A percentile compares a stretch with the other conserved stretches of the same genome.
phyloP scores from a whole-genome alignment of 1,284 basidiomycete genomes.

The Ganoderma meredithae region DNA sequence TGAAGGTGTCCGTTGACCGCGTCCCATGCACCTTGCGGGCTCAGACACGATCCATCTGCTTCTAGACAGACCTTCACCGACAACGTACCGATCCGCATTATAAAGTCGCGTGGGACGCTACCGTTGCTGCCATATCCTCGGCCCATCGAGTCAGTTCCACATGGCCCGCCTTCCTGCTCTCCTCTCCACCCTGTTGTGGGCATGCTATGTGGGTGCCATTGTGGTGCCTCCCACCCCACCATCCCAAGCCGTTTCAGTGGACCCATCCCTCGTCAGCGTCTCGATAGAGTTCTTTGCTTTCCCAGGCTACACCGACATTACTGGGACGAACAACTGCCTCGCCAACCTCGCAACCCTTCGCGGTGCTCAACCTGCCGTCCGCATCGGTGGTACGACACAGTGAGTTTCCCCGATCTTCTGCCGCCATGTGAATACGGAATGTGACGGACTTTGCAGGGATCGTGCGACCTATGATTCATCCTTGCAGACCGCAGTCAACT shows the following conservation, averaged over 20 bases:
- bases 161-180: constrained; percentile 18
- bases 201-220: constrained; percentile 26
- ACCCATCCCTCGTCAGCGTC: constrained; percentile 46
- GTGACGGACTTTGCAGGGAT: constrained; percentile 40
- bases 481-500: constrained; percentile 46
- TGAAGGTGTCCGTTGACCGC: constrained; percentile 7
- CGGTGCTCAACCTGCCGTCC: constrained; percentile 46
- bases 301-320: constrained; percentile 47
- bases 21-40: background rate
- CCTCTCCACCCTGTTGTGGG: constrained; percentile 19
- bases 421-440: background rate
- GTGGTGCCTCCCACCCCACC: constrained; percentile 43
- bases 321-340: constrained; percentile 47
- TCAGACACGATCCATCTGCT: background rate
- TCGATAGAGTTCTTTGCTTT: constrained; percentile 54
- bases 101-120: constrained; percentile 10
- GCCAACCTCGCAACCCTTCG: constrained; percentile 45
- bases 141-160: background rate
- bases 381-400: constrained; percentile 55
- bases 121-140: background rate
- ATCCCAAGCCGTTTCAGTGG: constrained; percentile 41
- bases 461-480: constrained; percentile 49
- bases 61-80: constrained; percentile 16
- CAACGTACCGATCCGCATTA: constrained; percentile 24
- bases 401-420: constrained; percentile 31